phyloP scores from a whole-genome alignment of 768 basidiomycete genomes.

The Boletus edulis region DNA sequence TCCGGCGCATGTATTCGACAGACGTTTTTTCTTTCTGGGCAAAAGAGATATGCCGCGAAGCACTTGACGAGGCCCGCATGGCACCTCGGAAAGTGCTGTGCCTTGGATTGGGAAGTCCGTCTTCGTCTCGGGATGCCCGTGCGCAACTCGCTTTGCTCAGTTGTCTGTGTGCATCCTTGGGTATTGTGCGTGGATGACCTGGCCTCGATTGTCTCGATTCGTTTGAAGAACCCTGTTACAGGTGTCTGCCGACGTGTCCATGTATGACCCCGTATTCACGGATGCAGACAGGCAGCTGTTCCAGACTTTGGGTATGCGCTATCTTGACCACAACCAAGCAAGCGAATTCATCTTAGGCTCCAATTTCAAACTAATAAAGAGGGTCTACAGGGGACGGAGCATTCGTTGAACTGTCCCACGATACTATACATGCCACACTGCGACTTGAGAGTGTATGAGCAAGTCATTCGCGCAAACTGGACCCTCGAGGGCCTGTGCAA shows the following conservation, averaged over 20 bases:
- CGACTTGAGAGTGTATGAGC: slow-evolving; percentile 68
- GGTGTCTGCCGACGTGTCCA: slow-evolving; percentile 46
- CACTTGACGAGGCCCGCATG: slow-evolving; percentile 26
- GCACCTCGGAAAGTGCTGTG: slow-evolving; percentile 48
- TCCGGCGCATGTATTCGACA: slow-evolving; percentile 1
- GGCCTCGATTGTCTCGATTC: slow-evolving; percentile 13
- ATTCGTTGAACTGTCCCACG: slow-evolving; percentile 43
- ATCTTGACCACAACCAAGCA: slow-evolving; percentile 48
- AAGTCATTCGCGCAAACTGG: slow-evolving; percentile 63
- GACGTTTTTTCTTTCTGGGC: slow-evolving; percentile 3
- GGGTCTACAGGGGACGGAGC: slow-evolving; percentile 32
- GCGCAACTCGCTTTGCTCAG: slow-evolving; percentile 69
- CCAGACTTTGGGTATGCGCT: slow-evolving; percentile 32
- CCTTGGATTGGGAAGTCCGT: slow-evolving; percentile 75
- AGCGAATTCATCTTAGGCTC: slow-evolving; percentile 29
- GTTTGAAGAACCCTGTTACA: slow-evolving; percentile 25
- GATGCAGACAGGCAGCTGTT: slow-evolving; percentile 56
- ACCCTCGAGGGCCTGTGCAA: slow-evolving; percentile 40
- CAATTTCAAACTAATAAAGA: slow-evolving; percentile 7
- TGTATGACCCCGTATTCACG: slow-evolving; percentile 77
- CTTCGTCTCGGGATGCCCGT: slow-evolving; percentile 55
- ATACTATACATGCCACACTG: slow-evolving; percentile 81
- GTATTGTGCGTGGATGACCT: slow-evolving; percentile 51
- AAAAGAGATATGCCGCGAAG: slow-evolving; percentile 37
- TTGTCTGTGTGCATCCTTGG: slow-evolving; percentile 48